Base-by-base conservation (phyloP, 306 rosid genomes). In the Myrica gale region DNA sequence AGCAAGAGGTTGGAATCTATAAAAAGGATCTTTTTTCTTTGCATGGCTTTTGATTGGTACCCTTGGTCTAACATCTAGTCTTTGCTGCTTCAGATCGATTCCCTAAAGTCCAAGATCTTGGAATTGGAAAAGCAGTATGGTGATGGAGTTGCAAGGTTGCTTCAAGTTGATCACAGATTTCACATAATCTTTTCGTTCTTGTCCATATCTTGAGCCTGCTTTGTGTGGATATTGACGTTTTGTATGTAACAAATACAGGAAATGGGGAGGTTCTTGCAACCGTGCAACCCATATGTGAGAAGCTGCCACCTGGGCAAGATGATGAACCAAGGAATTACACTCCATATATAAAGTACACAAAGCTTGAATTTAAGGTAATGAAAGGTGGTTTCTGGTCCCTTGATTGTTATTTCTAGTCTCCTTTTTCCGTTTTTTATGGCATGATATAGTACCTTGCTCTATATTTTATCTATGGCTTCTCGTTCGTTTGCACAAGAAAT, bases 361-460 rank as follows among this genome's bases (percentile, higher is more conserved):
- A 92, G 84, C 97, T 96, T 87, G 88, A 85, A 80, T 96, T 96
- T 82, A 84, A 92, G 99, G 99, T 95, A 48, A 82, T 37, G 74
- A 57, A 54, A 60, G 21, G 61, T 37, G 68, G 75, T 71, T 54
- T 57, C 57, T 41, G 73, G 68, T 69, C 51, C 81, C 32, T 63
- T 63, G 62, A 61, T 55, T 69, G 53, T 51, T 56, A 16, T 68
- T 88, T 73, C 16, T 56, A 32, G 37, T 32, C 37, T 32, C 3
- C 68, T 42, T 5, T 19, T 52, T 55, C 47, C 69, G 69, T 78
- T 71, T 53, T 20, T 81, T 71, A 50, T 21, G 57, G 56, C 48
- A 52, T 17, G 21, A n/a, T 66, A 9, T 44, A 42, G 23, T 41
- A 41, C 26, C 16, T 66, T 16, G 70, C 20, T 41, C 13, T 66